These are phyloP conservation scores for Lotus japonicus DNA, from an alignment of 306 rosid species.

Conservation along the genomic window DNA sequence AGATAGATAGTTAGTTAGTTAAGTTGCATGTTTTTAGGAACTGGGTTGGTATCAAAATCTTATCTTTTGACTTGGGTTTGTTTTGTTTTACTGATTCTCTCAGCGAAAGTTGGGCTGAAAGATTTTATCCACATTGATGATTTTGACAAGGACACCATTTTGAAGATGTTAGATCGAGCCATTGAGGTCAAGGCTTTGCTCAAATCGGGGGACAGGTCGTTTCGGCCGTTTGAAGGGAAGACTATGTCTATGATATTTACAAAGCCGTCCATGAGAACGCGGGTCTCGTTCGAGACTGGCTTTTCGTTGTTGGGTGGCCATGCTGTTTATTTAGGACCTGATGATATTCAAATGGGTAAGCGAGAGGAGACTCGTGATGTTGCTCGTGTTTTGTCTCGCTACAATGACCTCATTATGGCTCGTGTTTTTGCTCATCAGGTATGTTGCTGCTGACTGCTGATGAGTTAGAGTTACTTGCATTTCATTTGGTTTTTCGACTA, in stretches of 20 bases:
- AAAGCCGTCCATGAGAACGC: constrained; percentile 93
- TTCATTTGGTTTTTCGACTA: constrained; percentile 1
- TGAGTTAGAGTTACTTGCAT: constrained; percentile 24
- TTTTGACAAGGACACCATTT: constrained; percentile 64
- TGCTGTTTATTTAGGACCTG: constrained; percentile 85
- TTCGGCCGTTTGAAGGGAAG: constrained; percentile 79
- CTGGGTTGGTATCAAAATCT: not conserved
- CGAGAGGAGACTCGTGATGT: constrained; percentile 95
- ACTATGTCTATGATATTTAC: constrained; percentile 97
- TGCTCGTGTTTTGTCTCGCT: constrained; percentile 82
- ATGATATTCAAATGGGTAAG: constrained; percentile 96
- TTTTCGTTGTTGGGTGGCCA: constrained; percentile 85
- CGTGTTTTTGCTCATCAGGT: constrained; percentile 98
- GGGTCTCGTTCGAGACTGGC: constrained; percentile 95
- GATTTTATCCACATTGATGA: constrained; percentile 83
- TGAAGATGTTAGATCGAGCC: constrained; percentile 78
- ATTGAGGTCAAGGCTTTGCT: constrained; percentile 71
- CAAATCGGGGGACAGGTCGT: constrained; percentile 80
- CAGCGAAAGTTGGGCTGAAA: constrained; percentile 53
- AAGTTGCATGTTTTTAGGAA: not conserved
- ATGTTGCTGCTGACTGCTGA: constrained; percentile 30
- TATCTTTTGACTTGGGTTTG: not conserved
- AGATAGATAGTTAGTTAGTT: not conserved
- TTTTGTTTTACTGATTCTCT: not conserved
- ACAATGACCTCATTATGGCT: constrained; percentile 89